Evolutionary conservation across 768 basidiomycete genomes (phyloP), one percentile per base, ranked within the genome.

Genomic region (Paxillus rubicundulus): DNA sequence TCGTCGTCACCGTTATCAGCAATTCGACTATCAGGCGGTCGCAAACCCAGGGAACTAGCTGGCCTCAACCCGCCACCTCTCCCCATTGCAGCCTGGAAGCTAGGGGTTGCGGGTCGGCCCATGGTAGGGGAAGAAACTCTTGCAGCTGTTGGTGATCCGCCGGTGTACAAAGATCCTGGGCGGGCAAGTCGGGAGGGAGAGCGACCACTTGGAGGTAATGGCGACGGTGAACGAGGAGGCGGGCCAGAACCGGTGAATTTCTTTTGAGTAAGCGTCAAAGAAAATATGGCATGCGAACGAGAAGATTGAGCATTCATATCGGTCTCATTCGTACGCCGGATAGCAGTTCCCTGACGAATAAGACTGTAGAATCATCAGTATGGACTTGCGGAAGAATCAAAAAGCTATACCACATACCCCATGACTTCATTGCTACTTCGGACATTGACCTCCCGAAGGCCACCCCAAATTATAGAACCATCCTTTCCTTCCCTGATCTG

Each of bases 251-350:
- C 92, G 33, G 81, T 77, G 65, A 75, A 92, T 69, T 87, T 93
- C 76, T 88, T 92, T 73, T 98, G 96, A 4, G 85, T 90, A 49
- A 99, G 76, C 12, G 92, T 97, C 47, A 99, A 77, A 36, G 96
- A 98, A 72, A 99, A 98, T 70, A 99, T 98, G 56, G 97, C 97
- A 80, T 99, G 97, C 27, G 93, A 97, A 52, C 97, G 88, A 37
- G 96, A 98, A 2, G 91, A 94, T 69, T 97, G 93, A 21, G 96
- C 92, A 68, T 99, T 99, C 96, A 98, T 98, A 65, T 93, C 92
- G 30, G 97, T 99, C 70, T 95, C 92, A 57, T 96, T 95, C 9
- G 97, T 98, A 50, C 95, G 85, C 28, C 97, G 82, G 39, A 96
- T 88, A 14, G 90, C 81, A 8, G 93, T 88, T 17, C 97, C 97